Conservation (phyloP, 306 rosid genomes). For the Quercus gilva region DNA sequence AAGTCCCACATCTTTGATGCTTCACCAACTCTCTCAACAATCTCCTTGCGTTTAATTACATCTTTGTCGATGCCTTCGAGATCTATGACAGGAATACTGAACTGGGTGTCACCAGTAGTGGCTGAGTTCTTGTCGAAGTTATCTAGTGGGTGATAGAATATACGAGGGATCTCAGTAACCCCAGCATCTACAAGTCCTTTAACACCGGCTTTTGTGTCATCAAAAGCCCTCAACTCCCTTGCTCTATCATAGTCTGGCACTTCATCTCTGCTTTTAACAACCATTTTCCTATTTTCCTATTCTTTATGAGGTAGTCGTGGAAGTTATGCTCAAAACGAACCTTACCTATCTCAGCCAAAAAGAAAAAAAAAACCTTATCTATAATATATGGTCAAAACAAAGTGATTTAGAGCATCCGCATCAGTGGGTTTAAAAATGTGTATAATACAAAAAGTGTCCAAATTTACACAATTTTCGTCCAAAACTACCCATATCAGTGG, state of each 20-base stretch:
- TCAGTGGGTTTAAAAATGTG: too few relatives aligned
- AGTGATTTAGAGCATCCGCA: too few relatives aligned
- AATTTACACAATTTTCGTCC: too few relatives aligned
- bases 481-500: too few relatives aligned
- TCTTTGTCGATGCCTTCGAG: constrained; percentile 16
- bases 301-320: too few relatives aligned
- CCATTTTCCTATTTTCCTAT: too few relatives aligned
- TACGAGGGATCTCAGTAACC: constrained; percentile 40
- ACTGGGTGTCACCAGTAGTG: neutral
- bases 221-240: constrained; percentile 46
- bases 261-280: neutral
- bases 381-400: too few relatives aligned
- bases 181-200: constrained; percentile 72
- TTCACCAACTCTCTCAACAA: constrained; percentile 15
- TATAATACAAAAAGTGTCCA: too few relatives aligned
- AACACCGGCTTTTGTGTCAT: constrained; percentile 57
- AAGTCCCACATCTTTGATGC: constrained; percentile 47
- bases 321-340: too few relatives aligned
- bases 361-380: too few relatives aligned
- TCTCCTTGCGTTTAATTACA: constrained; percentile 7
- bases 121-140: constrained; percentile 2
- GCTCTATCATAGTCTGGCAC: constrained; percentile 18
- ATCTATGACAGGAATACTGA: constrained; percentile 44
- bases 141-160: constrained; percentile 36
- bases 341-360: too few relatives aligned